phyloP scores from a whole-genome alignment of 2,329 filamentous ascomycete species.

The Knoxdaviesia capensis region DNA sequence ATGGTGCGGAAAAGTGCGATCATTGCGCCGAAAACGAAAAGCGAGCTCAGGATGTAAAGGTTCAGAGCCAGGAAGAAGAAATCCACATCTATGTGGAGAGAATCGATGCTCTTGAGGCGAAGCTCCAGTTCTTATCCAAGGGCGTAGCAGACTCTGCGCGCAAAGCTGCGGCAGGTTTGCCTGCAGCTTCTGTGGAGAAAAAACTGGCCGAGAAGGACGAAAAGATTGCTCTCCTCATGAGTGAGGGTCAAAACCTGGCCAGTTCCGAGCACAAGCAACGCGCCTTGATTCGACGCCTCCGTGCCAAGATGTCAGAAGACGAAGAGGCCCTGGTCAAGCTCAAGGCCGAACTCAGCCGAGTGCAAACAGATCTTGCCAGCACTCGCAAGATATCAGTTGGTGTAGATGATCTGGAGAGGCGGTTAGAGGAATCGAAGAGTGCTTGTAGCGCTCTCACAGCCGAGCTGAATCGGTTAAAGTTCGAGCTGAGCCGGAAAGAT shows the following conservation, averaged over 20 bases:
- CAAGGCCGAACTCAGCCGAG: constrained; percentile 17
- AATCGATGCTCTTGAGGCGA: constrained; percentile 80
- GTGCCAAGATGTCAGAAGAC: constrained; percentile 40
- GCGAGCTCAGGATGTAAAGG: neutral
- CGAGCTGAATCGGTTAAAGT: constrained; percentile 35
- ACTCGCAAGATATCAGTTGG: neutral
- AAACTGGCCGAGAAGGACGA: constrained; percentile 79
- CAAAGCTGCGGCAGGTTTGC: constrained; percentile 40
- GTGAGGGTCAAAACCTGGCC: constrained; percentile 79
- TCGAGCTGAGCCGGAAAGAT: constrained; percentile 42
- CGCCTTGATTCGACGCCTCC: constrained; percentile 64
- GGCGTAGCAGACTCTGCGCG: constrained; percentile 61
- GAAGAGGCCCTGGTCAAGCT: constrained; percentile 44
- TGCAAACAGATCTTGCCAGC: constrained; percentile 8
- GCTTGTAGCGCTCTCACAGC: constrained; percentile 11
- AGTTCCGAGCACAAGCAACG: constrained; percentile 73
- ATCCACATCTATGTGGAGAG: constrained; percentile 67
- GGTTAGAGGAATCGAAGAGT: constrained; percentile 6
- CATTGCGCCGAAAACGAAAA: neutral
- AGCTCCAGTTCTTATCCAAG: constrained; percentile 71
- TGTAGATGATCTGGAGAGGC: constrained; percentile 30
- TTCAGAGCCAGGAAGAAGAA: constrained; percentile 47
- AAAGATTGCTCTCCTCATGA: constrained; percentile 72
- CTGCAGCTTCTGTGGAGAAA: constrained; percentile 47
- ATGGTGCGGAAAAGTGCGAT: neutral